A percentile compares a stretch with the other conserved stretches of the same genome.
These are phyloP conservation scores for Priceomyces melissophilus DNA, from an alignment of 805 yeast species.

Conservation along the genomic window DNA sequence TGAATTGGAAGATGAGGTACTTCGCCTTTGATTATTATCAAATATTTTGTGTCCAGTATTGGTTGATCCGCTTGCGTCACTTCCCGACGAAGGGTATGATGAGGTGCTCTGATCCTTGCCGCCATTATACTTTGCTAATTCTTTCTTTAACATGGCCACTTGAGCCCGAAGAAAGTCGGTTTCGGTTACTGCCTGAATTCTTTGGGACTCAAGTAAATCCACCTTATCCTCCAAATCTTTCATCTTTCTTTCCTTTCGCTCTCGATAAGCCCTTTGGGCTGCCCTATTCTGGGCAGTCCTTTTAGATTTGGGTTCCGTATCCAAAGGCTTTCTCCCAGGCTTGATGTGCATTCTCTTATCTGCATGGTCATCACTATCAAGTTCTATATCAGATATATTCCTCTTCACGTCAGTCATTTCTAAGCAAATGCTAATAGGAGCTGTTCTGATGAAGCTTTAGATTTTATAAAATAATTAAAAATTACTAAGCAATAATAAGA, in stretches of 20 bases:
- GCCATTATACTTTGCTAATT: slow-evolving; percentile 60
- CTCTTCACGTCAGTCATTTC: slow-evolving; percentile 32
- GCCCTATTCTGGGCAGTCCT: slow-evolving; percentile 97
- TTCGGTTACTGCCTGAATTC: slow-evolving; percentile 65
- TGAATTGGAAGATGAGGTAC: slow-evolving; percentile 3
- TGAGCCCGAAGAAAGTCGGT: slow-evolving; percentile 71
- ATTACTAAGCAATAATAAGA: too few species aligned
- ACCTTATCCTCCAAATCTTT: slow-evolving; percentile 82
- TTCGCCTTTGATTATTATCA: slow-evolving; percentile 8
- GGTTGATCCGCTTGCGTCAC: slow-evolving; percentile 26
- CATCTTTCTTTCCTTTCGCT: slow-evolving; percentile 85
- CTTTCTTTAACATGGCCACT: slow-evolving; percentile 68
- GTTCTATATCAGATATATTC: slow-evolving; percentile 21
- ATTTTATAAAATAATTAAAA: too few species aligned
- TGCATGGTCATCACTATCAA: slow-evolving; percentile 21
- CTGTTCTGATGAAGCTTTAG: too few species aligned
- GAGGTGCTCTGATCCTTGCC: slow-evolving; percentile 26
- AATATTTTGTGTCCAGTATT: slow-evolving; percentile 2
- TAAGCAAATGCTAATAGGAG: neutral
- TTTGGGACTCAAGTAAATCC: slow-evolving; percentile 64
- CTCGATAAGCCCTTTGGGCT: slow-evolving; percentile 97
- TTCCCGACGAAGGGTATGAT: slow-evolving; percentile 18
- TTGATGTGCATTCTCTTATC: slow-evolving; percentile 43
- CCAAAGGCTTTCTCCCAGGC: slow-evolving; percentile 81
- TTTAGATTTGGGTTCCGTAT: slow-evolving; percentile 78